Evolutionary conservation across 1,284 basidiomycete species (phyloP).

Genomic region (Cutaneotrichosporon spelunceum): DNA sequence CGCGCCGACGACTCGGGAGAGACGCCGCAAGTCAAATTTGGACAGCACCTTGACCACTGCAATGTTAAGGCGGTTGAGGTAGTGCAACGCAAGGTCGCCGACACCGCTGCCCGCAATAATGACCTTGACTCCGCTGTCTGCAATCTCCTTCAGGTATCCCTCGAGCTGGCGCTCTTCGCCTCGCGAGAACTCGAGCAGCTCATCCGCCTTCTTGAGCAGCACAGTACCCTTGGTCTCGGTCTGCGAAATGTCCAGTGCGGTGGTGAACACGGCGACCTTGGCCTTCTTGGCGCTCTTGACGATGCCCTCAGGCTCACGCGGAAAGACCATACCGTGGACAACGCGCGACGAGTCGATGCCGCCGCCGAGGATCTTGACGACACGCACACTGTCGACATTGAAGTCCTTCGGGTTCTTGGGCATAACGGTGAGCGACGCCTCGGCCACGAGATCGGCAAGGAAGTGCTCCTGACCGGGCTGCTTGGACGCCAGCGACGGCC

Average conservation of each 20-base stretch:
- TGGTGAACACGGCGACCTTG: conserved; percentile 93
- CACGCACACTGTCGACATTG: conserved; percentile 96
- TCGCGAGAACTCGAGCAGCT: conserved; percentile 92
- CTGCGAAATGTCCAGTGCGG: conserved; percentile 86
- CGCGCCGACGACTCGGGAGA: conserved; percentile 93
- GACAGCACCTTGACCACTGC: conserved; percentile 95
- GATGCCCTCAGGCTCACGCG: conserved; percentile 84
- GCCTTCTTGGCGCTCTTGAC: conserved; percentile 77
- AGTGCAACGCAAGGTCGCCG: conserved; percentile 95
- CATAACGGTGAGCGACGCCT: conserved; percentile 88
- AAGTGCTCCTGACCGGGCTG: conserved; percentile 91
- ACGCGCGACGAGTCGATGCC: conserved; percentile 78
- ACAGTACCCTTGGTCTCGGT: conserved; percentile 99
- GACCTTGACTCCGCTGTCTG: conserved; percentile 89
- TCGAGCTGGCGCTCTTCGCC: conserved; percentile 96
- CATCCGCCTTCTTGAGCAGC: conserved; percentile 89
- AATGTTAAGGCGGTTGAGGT: conserved; percentile 89
- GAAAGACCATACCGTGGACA: conserved; percentile 97
- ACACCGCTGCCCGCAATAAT: conserved; percentile 89
- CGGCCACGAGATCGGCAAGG: conserved; percentile 80
- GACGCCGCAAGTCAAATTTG: conserved; percentile 92
- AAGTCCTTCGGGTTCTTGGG: conserved; percentile 82
- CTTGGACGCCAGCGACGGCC: conserved; percentile 91
- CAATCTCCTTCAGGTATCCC: conserved; percentile 97
- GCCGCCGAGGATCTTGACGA: conserved; percentile 98